phyloP scores from a whole-genome alignment of 2,329 filamentous ascomycete genomes.

The Phialocephala sp. region DNA sequence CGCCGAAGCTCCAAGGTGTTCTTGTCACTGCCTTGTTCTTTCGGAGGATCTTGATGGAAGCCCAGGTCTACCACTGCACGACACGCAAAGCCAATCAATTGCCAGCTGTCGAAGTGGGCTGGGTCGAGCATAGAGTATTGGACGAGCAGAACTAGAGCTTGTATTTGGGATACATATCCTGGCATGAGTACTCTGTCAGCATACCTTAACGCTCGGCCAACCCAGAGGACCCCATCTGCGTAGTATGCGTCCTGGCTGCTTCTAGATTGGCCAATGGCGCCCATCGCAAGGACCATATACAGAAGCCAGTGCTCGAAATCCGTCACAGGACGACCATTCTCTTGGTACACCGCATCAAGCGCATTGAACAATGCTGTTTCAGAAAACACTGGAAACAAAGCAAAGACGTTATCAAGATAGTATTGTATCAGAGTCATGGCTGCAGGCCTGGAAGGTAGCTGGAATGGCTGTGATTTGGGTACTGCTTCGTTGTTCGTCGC shows the following conservation, averaged over 20 bases:
- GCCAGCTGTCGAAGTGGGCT: conserved; percentile 92
- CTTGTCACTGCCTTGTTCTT: conserved; percentile 70
- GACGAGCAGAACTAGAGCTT: conserved; percentile 83
- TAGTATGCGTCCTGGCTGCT: conserved; percentile 70
- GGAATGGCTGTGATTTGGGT: conserved; percentile 63
- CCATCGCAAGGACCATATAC: conserved; percentile 87
- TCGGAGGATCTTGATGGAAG: conserved; percentile 87
- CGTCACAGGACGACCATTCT: conserved; percentile 62
- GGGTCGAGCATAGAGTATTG: conserved; percentile 92
- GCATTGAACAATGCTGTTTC: conserved; percentile 79
- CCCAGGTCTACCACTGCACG: conserved; percentile 88
- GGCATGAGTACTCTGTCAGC: conserved; percentile 85
- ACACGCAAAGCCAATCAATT: conserved; percentile 87
- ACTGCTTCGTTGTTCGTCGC: conserved; percentile 77
- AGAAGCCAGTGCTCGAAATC: conserved; percentile 84
- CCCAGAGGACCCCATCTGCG: conserved; percentile 59
- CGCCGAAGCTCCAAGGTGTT: conserved; percentile 77
- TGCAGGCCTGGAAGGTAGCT: conserved; percentile 73
- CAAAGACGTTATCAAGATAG: conserved; percentile 83
- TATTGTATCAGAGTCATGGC: conserved; percentile 76
- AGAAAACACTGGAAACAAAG: conserved; percentile 81
- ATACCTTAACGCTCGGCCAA: conserved; percentile 71
- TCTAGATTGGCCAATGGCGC: conserved; percentile 75
- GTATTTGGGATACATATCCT: conserved; percentile 83
- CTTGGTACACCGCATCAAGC: conserved; percentile 81